phyloP scores from a whole-genome alignment of 768 basidiomycete genomes.

The Trametopsis cervina region DNA sequence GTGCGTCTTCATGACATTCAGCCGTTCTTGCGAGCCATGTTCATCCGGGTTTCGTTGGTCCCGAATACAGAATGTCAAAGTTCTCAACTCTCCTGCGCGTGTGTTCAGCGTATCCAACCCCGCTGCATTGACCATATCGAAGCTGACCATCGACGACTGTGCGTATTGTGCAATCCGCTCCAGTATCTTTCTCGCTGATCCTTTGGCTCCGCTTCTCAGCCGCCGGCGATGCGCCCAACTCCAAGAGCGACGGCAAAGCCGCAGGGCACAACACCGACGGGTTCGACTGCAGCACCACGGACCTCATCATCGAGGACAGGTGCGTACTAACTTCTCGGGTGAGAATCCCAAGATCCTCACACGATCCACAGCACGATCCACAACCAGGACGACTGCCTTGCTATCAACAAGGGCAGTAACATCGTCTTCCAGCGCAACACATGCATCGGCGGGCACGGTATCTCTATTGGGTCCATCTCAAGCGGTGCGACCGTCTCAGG shows the following conservation, averaged over 20 bases:
- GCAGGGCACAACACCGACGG: slow-evolving; percentile 39
- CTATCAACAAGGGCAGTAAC: slow-evolving; percentile 36
- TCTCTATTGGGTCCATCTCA: slow-evolving; percentile 54
- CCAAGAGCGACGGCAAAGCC: slow-evolving; percentile 38
- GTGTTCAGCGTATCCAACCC: slow-evolving; percentile 25
- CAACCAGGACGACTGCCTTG: slow-evolving; percentile 52
- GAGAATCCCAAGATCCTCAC: too few species aligned
- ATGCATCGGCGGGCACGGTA: slow-evolving; percentile 58
- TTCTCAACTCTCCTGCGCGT: slow-evolving; percentile 35
- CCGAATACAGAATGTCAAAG: slow-evolving; percentile 31
- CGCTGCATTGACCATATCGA: slow-evolving; percentile 33
- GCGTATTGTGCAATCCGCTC: too few species aligned
- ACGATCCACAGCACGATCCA: slow-evolving; percentile 16
- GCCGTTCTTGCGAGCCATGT: not conserved
- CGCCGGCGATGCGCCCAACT: slow-evolving; percentile 43
- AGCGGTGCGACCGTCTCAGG: slow-evolving; percentile 39
- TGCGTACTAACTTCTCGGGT: not conserved
- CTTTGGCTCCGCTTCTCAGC: slow-evolving; percentile 31
- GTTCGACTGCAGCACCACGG: slow-evolving; percentile 22
- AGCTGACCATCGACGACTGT: slow-evolving; percentile 52
- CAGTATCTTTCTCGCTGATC: not conserved
- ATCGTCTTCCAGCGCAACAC: slow-evolving; percentile 36
- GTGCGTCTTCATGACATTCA: slow-evolving; percentile 16
- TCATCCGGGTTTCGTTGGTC: too few species aligned
- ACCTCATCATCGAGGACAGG: slow-evolving; percentile 24